These are phyloP conservation scores for Puccinia horiana DNA, from an alignment of 1,284 basidiomycete genomes.

Conservation along the genomic window DNA sequence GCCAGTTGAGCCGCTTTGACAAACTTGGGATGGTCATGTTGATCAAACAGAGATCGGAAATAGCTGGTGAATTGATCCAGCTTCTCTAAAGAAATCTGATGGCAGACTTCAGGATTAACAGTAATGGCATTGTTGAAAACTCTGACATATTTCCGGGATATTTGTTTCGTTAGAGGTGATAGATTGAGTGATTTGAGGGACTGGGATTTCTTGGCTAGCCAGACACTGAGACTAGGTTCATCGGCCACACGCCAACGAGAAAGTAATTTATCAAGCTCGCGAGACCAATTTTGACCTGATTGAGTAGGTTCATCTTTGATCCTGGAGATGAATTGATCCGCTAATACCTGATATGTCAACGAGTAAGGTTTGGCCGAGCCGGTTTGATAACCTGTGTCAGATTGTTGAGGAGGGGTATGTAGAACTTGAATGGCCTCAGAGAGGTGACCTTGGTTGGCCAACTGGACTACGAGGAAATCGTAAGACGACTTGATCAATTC, in stretches of 20 bases:
- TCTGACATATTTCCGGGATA: slow-evolving; percentile 27
- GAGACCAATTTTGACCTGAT: slow-evolving; percentile 1
- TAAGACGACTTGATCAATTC: not conserved
- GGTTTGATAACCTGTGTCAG: not conserved
- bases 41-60: slow-evolving; percentile 28
- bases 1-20: slow-evolving; percentile 45
- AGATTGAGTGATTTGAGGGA: slow-evolving; percentile 14
- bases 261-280: slow-evolving; percentile 27
- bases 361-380: slow-evolving; percentile 11
- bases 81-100: slow-evolving; percentile 21
- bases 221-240: slow-evolving; percentile 32
- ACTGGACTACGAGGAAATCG: slow-evolving; percentile 43
- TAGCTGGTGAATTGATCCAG: slow-evolving; percentile 18
- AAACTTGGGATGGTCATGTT: slow-evolving; percentile 39
- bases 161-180: slow-evolving; percentile 35
- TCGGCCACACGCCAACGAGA: slow-evolving; percentile 23
- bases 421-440: slow-evolving; percentile 36
- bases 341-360: slow-evolving; percentile 37
- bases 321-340: slow-evolving; percentile 30
- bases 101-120: slow-evolving; percentile 24
- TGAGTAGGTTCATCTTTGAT: slow-evolving; percentile 2
- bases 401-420: not conserved
- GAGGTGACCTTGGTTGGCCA: slow-evolving; percentile 46
- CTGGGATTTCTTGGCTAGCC: slow-evolving; percentile 15
- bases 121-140: not conserved